Base-by-base conservation (phyloP, 129 eudicot genomes). In the Ambrosia artemisiifolia region DNA sequence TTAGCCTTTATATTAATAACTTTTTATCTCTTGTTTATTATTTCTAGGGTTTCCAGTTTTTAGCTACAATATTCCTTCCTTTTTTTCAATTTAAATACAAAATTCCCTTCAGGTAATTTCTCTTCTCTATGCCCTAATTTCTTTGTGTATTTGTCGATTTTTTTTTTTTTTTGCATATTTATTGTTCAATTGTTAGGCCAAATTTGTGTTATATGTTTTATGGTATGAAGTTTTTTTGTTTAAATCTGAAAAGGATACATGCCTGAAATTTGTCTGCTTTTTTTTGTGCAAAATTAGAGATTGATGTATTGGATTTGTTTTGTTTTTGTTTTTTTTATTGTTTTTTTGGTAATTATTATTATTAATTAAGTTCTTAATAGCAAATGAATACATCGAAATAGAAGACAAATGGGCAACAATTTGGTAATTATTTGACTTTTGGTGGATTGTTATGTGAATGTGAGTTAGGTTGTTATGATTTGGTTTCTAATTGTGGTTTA, bases 41-140 rank as follows among this genome's bases (percentile, higher is more conserved):
- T 24, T 61, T 66, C 71, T 66, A 66, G 71, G 71, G 71, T 66
- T 66, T 66, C 24, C 71, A 20, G 56, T 43, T 12, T 44, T 11
- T 66, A 3, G 19, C 53, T 46, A 7, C 67, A 24, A 24, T 0
- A 24, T 24, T 24, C 28, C 24, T n/a, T n/a, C n/a, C n/a, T n/a
- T n/a, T n/a, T n/a, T n/a, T n/a, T n/a, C n/a, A n/a, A n/a, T n/a
- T n/a, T n/a, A n/a, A n/a, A n/a, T n/a, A n/a, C n/a, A 24, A 24
- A 24, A 24, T 24, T 24, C 28, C 24, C 3, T 6, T 67, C 24
- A 67, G 71, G 71, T 67, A 46, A 62, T n/a, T 20, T 13, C 16
- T 5, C 14, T 34, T 62, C 17, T 55, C 43, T 46, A 18, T 44
- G 11, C 40, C 60, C 60, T 6, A 46, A 67, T n/a, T 51, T 51